A percentile compares a stretch with the other conserved stretches of the same genome.
phyloP scores from a whole-genome alignment of 129 eudicot genomes.

The Helianthus tuberosus region DNA sequence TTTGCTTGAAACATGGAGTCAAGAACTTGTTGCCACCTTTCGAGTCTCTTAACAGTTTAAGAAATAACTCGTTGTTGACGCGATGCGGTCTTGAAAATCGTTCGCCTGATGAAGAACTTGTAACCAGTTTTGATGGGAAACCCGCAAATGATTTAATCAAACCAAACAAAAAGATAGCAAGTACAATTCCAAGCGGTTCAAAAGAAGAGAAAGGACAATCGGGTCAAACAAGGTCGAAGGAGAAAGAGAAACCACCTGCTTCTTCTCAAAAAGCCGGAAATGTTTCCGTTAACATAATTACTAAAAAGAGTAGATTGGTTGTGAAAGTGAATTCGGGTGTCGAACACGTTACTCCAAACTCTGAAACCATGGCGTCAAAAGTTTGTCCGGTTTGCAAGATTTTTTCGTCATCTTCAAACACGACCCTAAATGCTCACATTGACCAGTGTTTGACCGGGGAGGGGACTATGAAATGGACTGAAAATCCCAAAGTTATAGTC shows the following conservation, averaged over 20 bases:
- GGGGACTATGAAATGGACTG: constrained; percentile 49
- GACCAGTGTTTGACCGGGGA: constrained; percentile 90
- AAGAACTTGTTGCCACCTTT: constrained; percentile 83
- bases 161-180: constrained; percentile 23
- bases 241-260: constrained; percentile 34
- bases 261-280: constrained; percentile 33
- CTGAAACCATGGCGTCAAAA: constrained; percentile 77
- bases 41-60: constrained; percentile 51
- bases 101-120: constrained; percentile 30
- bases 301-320: constrained; percentile 59
- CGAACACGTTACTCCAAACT: constrained; percentile 39
- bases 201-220: constrained; percentile 21
- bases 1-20: constrained; percentile 78
- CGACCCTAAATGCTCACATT: constrained; percentile 94
- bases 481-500: constrained; percentile 44
- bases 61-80: constrained; percentile 33
- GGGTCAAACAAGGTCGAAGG: constrained; percentile 20
- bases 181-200: constrained; percentile 15
- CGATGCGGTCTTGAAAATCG: constrained; percentile 30
- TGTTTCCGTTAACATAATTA: background rate
- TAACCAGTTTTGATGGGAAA: constrained; percentile 34
- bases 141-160: constrained; percentile 7
- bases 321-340: constrained; percentile 45
- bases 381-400: constrained; percentile 90
- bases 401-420: constrained; percentile 85